phyloP scores from a whole-genome alignment of 2,329 filamentous ascomycete genomes.

The Diaporthe humulicola region DNA sequence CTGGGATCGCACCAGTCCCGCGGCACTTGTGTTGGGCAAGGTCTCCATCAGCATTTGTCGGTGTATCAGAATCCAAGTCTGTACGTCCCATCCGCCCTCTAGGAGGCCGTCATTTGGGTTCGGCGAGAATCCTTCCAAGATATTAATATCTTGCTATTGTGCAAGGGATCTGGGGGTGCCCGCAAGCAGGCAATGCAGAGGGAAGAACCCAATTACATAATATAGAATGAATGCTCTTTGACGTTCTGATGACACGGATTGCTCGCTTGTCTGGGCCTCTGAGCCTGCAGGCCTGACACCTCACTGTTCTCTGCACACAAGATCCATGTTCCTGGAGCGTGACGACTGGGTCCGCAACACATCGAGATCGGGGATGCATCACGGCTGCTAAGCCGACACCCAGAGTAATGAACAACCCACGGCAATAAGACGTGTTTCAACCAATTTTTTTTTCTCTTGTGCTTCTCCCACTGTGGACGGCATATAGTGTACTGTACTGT shows the following conservation, averaged over 20 bases:
- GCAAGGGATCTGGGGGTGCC: constrained; percentile 15
- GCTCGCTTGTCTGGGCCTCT: neutral
- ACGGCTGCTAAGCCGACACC: constrained; percentile 30
- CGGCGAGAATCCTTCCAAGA: constrained; percentile 13
- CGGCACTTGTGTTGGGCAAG: constrained; percentile 8
- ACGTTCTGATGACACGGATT: constrained; percentile 17
- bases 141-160: constrained; percentile 31
- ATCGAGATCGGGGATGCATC: constrained; percentile 26
- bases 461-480: constrained; percentile 7
- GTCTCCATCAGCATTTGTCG: constrained; percentile 10
- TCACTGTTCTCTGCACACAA: neutral
- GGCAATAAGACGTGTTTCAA: constrained; percentile 37
- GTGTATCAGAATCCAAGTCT: constrained; percentile 21
- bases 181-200: neutral
- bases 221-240: constrained; percentile 29
- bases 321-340: constrained; percentile 23
- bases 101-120: neutral
- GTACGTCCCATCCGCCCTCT: neutral
- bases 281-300: constrained; percentile 16
- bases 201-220: constrained; percentile 26
- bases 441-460: neutral
- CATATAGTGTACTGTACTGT: neutral
- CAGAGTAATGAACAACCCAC: neutral
- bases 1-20: constrained; percentile 18
- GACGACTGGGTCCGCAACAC: neutral